phyloP scores from a whole-genome alignment of 2,329 filamentous ascomycete species.

The Claviceps sp. region DNA sequence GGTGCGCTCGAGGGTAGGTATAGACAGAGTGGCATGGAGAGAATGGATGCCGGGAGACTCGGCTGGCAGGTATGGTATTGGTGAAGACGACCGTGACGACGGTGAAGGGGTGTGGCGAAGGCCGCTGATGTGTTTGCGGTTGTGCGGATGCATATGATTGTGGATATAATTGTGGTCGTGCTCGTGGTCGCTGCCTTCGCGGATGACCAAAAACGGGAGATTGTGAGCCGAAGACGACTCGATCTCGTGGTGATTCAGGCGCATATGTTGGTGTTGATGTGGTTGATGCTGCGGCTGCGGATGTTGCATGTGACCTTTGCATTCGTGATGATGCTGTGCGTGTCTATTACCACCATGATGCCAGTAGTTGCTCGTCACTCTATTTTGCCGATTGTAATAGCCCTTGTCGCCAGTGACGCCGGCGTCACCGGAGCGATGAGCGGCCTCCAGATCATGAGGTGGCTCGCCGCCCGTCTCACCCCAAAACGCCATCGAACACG shows the following conservation, averaged over 20 bases:
- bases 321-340: background rate
- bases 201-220: conserved; percentile 25
- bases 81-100: conserved; percentile 10
- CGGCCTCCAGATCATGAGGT: conserved; percentile 12
- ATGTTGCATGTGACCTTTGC: background rate
- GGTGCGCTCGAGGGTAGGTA: conserved; percentile 31
- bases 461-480: conserved; percentile 21
- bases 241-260: background rate
- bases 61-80: conserved; percentile 4
- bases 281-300: background rate
- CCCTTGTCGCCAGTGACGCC: background rate
- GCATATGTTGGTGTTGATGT: background rate
- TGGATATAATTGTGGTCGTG: conserved; percentile 2
- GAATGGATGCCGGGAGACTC: background rate
- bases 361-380: background rate
- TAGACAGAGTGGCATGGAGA: background rate
- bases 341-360: background rate
- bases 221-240: conserved; percentile 20
- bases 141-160: conserved; percentile 4
- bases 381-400: background rate
- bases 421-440: background rate
- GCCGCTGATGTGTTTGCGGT: background rate
- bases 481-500: conserved; percentile 28
- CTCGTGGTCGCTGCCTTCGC: conserved; percentile 16
- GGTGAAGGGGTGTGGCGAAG: conserved; percentile 11